Conservation (phyloP, 2,329 filamentous ascomycete genomes). For the Verticillium nubilum region DNA sequence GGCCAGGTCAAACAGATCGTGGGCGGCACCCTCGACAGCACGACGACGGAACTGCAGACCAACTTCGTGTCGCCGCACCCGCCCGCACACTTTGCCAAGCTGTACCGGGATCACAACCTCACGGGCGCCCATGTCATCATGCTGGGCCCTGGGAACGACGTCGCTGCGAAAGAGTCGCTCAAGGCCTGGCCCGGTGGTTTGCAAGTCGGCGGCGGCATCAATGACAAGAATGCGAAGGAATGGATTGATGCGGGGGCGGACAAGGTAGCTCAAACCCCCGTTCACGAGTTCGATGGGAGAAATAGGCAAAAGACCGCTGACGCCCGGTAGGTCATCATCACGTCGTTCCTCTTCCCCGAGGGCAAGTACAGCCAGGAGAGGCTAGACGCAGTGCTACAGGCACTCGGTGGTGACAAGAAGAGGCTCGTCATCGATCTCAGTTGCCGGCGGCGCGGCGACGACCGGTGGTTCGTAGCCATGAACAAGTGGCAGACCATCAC, state of each 20-base stretch:
- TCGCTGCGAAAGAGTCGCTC: conserved; percentile 72
- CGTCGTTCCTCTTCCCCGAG: conserved; percentile 85
- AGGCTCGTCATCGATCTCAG: conserved; percentile 94
- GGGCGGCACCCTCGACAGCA: conserved; percentile 78
- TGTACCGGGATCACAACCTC: conserved; percentile 73
- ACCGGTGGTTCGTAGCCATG: conserved; percentile 95
- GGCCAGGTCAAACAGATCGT: conserved; percentile 98
- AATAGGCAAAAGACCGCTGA: background rate
- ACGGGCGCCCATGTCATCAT: conserved; percentile 91
- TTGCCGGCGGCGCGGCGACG: conserved; percentile 67
- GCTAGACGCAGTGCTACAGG: conserved; percentile 66
- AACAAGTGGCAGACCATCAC: conserved; percentile 99
- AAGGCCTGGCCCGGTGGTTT: conserved; percentile 72
- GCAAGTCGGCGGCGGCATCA: conserved; percentile 94
- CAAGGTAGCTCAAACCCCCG: too few relatives aligned
- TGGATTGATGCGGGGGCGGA: conserved; percentile 89
- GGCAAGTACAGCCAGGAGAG: conserved; percentile 74
- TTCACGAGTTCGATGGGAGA: background rate
- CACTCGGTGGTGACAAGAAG: conserved; percentile 66
- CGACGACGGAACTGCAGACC: conserved; percentile 66
- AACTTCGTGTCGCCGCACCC: conserved; percentile 88
- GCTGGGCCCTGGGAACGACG: conserved; percentile 83
- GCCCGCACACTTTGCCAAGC: conserved; percentile 70
- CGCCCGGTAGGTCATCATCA: conserved; percentile 81
- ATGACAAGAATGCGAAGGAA: conserved; percentile 70